Evolutionary conservation across 805 yeast species (phyloP).

Genomic region (Pichia heedii): DNA sequence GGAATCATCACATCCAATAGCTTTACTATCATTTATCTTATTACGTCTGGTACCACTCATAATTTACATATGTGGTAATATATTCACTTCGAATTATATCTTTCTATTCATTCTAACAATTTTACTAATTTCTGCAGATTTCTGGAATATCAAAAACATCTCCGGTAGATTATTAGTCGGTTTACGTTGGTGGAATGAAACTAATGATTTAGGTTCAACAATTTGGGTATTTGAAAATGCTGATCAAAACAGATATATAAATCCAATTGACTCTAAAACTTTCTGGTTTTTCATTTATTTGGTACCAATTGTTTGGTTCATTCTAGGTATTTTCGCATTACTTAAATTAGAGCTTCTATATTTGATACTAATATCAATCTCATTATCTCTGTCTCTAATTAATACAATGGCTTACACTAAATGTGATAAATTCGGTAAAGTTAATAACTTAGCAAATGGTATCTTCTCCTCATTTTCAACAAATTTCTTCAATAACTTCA

Average conservation of each 20-base stretch:
- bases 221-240: constrained; percentile 88
- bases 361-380: constrained; percentile 54
- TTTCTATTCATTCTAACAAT: constrained; percentile 73
- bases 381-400: constrained; percentile 63
- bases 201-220: constrained; percentile 52
- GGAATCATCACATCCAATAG: constrained; percentile 80
- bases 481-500: constrained; percentile 35
- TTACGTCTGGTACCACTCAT: constrained; percentile 57
- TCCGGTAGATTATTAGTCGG: constrained; percentile 88
- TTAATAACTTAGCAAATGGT: constrained; percentile 54
- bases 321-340: constrained; percentile 68
- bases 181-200: constrained; percentile 95
- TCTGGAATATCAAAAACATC: constrained; percentile 89
- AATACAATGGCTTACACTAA: constrained; percentile 86
- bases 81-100: constrained; percentile 59
- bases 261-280: constrained; percentile 84
- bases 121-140: constrained; percentile 75
- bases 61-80: constrained; percentile 60
- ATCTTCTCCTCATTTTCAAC: constrained; percentile 47
- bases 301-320: constrained; percentile 68
- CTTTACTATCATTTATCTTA: constrained; percentile 52
- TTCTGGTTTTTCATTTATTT: constrained; percentile 78
- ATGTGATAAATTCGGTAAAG: constrained; percentile 88
- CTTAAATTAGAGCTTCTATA: constrained; percentile 68
- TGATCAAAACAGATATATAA: constrained; percentile 60